These are phyloP conservation scores for Thielaviopsis musarum DNA, from an alignment of 2,329 filamentous ascomycete species.

Conservation along the genomic window DNA sequence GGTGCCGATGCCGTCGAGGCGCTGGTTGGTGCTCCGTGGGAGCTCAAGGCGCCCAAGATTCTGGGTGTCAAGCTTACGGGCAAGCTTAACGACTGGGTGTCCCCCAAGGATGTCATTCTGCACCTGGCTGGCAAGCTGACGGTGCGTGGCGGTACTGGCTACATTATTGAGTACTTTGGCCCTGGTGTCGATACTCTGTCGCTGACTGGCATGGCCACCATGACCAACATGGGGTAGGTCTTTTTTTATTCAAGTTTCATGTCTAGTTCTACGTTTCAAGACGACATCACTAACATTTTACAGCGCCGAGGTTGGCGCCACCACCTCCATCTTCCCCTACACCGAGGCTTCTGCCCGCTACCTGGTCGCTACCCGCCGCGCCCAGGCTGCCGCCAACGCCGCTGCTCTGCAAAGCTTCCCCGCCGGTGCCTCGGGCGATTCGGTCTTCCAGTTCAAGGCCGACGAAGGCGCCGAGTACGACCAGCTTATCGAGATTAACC, in stretches of 20 bases:
- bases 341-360: slow-evolving; percentile 72
- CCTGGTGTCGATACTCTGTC: slow-evolving; percentile 78
- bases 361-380: slow-evolving; percentile 58
- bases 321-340: slow-evolving; percentile 89
- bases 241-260: too few species aligned
- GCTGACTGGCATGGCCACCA: slow-evolving; percentile 83
- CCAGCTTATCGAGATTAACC: slow-evolving; percentile 75
- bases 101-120: slow-evolving; percentile 91
- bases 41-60: slow-evolving; percentile 85
- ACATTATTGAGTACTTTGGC: slow-evolving; percentile 86
- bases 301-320: slow-evolving; percentile 71
- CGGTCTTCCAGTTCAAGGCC: slow-evolving; percentile 50
- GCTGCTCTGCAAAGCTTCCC: slow-evolving; percentile 40
- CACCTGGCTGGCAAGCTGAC: slow-evolving; percentile 78
- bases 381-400: slow-evolving; percentile 49
- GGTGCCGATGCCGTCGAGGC: slow-evolving; percentile 96
- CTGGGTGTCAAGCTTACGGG: slow-evolving; percentile 74
- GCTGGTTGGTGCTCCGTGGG: slow-evolving; percentile 90
- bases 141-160: slow-evolving; percentile 85
- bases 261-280: too few species aligned
- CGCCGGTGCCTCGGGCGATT: slow-evolving; percentile 27
- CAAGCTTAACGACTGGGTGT: slow-evolving; percentile 73
- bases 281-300: not conserved
- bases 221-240: slow-evolving; percentile 60
- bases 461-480: slow-evolving; percentile 79